Evolutionary conservation across 129 eudicot genomes (phyloP), one percentile per base, ranked within the genome.

Genomic region (Rutidosis leptorrhynchoides): DNA sequence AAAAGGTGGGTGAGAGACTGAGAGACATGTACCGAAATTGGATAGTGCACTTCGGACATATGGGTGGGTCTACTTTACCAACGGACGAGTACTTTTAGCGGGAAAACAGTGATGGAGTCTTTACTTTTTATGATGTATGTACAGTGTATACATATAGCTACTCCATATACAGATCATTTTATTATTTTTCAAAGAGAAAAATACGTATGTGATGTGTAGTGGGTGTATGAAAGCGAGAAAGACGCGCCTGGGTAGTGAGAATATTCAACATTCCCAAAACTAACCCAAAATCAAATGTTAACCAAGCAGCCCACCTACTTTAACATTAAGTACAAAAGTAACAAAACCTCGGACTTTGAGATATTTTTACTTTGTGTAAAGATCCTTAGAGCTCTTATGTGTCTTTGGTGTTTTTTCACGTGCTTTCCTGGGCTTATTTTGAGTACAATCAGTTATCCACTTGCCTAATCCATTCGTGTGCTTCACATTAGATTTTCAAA

Each of bases 271-370:
- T 69, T 69, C 80, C 45, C 65, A 15, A 68, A 60, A 74, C 48
- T 12, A 14, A 26, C 1, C 27, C 7, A 19, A 8, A 0, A 8
- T 52, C 29, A 35, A 65, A 55, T 56, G 53, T 7, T 40, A 42
- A 52, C 58, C 32, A 22, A 57, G 59, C 58, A 26, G 2, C n/a
- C n/a, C 42, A 33, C 1, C 40, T 19, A 24, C 60, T 6, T 30
- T 75, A 54, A 43, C 12, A 60, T 19, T 56, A 12, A 17, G 7
- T 16, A 46, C 53, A 46, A 46, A n/a, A n/a, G n/a, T n/a, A 35
- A 16, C 21, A 46, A 16, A 71, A 80, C 81, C 81, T 72, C 64
- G 85, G 79, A 77, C 65, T 21, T 23, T 70, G 81, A 77, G 76
- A 65, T 29, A 35, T 37, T 24, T 54, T 71, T 49, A n/a, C 37